Base-by-base conservation (phyloP, 768 basidiomycete genomes). In the Serendipita sp. region DNA sequence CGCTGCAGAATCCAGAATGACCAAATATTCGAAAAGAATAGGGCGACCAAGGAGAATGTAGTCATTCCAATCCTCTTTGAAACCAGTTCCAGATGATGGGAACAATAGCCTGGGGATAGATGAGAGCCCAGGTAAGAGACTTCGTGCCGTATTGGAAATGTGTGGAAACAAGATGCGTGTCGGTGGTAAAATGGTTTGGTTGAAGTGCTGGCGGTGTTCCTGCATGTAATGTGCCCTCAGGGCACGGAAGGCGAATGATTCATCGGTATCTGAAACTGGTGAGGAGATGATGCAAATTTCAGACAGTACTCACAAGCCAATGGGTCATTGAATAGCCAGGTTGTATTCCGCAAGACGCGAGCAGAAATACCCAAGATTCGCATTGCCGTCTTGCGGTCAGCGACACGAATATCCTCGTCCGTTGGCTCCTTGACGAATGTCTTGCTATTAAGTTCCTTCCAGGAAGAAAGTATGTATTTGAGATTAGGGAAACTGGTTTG, bases 11-110 rank as follows among this genome's bases (percentile, higher is more conserved):
- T 58, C 53, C 22, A 58, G 11, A 34, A 28, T 11, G 31, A 58
- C 53, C 11, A 58, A n/a, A 11, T 22, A 11, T 7, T 58, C 53
- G 28, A 58, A 1, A 2, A 58, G 17, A 33, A 58, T 28, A 4
- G 53, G 53, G 22, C 53, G 22, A 34, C 31, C 24, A 31, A n/a
- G 24, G 30, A 31, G 31, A 11, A 33, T 31, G 53, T 58, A 58
- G 31, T 58, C 53, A 11, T 58, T 3, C 53, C 53, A 58, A 28
- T 58, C 53, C 31, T 58, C 53, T 58, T 58, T 58, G 53, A 58
- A 58, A 7, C 53, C 53, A 22, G 28, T n/a, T 33, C 53, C 53
- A 11, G 30, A 24, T 22, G 53, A 58, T 3, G 53, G 53, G 31
- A 58, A 58, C 28, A 58, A n/a, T n/a, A 22, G 20, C 17, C 53